phyloP scores from a whole-genome alignment of 371 early-diverging fungal species.

The Circinella umbellata region DNA sequence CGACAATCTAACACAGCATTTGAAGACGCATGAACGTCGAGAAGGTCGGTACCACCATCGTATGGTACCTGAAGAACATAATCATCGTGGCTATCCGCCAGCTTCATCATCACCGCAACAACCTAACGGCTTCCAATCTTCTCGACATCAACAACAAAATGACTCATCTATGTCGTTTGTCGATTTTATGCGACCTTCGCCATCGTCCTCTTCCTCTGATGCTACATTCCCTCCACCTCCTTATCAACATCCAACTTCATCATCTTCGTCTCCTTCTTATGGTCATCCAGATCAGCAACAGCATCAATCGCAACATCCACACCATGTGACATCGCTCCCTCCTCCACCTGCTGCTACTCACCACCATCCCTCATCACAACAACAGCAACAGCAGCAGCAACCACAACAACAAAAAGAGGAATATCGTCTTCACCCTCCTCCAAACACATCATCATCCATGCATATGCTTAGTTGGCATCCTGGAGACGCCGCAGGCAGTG shows the following conservation, averaged over 20 bases:
- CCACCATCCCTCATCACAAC: slow-evolving; percentile 1
- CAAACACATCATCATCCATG: slow-evolving; percentile 16
- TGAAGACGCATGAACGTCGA: slow-evolving; percentile 62
- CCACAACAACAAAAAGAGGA: slow-evolving; percentile 3
- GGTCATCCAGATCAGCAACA: slow-evolving; percentile 2
- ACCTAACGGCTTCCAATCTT: background rate
- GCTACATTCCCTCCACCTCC: background rate
- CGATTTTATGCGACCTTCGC: slow-evolving; percentile 15
- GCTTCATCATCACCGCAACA: background rate
- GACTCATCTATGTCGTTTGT: slow-evolving; percentile 9
- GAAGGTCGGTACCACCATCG: slow-evolving; percentile 22
- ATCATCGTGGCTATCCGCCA: slow-evolving; percentile 3
- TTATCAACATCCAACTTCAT: slow-evolving; percentile 12
- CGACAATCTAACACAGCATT: slow-evolving; percentile 73
- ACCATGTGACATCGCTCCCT: background rate
- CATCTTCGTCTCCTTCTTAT: background rate
- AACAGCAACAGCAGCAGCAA: slow-evolving; percentile 3
- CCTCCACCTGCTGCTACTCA: background rate
- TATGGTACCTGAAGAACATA: slow-evolving; percentile 1
- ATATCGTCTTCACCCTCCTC: slow-evolving; percentile 2
- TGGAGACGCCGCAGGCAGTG: slow-evolving; percentile 20
- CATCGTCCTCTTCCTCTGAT: slow-evolving; percentile 3
- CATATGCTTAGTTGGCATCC: slow-evolving; percentile 23
- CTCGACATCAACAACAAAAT: slow-evolving; percentile 3
- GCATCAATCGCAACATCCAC: background rate